Percentiles rank a stretch among this genome's conserved stretches.
Conservation (phyloP, 1,139 yeast species). For the Blastobotrys ciferrii region DNA sequence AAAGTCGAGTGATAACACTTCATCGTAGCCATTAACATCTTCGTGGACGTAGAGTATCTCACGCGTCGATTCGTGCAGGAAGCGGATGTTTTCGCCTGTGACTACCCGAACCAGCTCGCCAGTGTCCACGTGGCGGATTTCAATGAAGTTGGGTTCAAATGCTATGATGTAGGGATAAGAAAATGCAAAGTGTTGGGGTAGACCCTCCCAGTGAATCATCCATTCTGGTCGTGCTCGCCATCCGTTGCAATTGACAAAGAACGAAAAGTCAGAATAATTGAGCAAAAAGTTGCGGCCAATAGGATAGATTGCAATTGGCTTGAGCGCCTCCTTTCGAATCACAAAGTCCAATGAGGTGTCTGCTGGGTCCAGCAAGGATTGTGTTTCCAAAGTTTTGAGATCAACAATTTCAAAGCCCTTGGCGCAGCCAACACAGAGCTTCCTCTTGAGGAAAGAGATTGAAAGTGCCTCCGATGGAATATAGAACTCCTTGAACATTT, state of each 20-base stretch:
- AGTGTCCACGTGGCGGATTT: slow-evolving; percentile 86
- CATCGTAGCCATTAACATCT: slow-evolving; percentile 84
- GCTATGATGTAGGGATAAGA: slow-evolving; percentile 92
- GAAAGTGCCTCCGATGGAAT: slow-evolving; percentile 90
- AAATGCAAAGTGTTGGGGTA: slow-evolving; percentile 86
- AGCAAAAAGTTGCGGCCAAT: slow-evolving; percentile 84
- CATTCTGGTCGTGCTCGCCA: slow-evolving; percentile 95
- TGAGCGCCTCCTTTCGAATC: slow-evolving; percentile 76
- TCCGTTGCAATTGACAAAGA: slow-evolving; percentile 90
- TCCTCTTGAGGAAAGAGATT: slow-evolving; percentile 83
- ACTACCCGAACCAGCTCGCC: slow-evolving; percentile 85
- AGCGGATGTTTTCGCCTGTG: slow-evolving; percentile 88
- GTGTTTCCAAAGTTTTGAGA: slow-evolving; percentile 72
- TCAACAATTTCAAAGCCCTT: slow-evolving; percentile 92
- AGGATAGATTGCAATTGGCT: slow-evolving; percentile 89
- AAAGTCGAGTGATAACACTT: slow-evolving; percentile 87
- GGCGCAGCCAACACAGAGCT: slow-evolving; percentile 91
- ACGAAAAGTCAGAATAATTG: slow-evolving; percentile 88
- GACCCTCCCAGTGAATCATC: slow-evolving; percentile 96
- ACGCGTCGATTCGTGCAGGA: slow-evolving; percentile 85
- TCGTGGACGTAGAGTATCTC: slow-evolving; percentile 94
- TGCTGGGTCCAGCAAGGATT: slow-evolving; percentile 85
- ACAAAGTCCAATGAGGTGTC: slow-evolving; percentile 96
- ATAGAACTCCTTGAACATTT: slow-evolving; percentile 71
- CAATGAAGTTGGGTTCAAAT: slow-evolving; percentile 87